A percentile compares a stretch with the other conserved stretches of the same genome.
Conservation (phyloP, 768 basidiomycete species). For the Phaeotremella fagi region DNA sequence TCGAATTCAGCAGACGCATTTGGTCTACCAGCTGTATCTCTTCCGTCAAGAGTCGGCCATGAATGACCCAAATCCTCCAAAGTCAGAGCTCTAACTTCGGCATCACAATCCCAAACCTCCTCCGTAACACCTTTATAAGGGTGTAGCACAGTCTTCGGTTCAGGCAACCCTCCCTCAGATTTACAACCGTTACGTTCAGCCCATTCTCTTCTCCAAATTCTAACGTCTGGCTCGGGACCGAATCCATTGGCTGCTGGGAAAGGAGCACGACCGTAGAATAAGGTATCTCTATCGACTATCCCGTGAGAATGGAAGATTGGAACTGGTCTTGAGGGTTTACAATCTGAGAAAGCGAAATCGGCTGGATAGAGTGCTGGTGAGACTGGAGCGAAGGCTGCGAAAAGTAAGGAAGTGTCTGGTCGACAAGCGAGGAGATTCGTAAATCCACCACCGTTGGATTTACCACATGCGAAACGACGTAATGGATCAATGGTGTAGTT, state of each 20-base stretch:
- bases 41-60: conserved; percentile 32
- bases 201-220: conserved; percentile 27
- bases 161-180: not conserved
- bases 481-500: conserved; percentile 22
- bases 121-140: conserved; percentile 19
- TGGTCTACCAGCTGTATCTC: conserved; percentile 25
- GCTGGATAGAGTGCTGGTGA: conserved; percentile 29
- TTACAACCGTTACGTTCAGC: conserved; percentile 28
- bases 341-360: conserved; percentile 21
- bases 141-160: conserved; percentile 3
- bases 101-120: conserved; percentile 16
- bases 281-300: conserved; percentile 23
- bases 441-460: conserved; percentile 41
- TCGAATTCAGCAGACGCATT: conserved; percentile 24
- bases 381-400: conserved; percentile 33
- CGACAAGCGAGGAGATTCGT: conserved; percentile 31
- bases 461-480: conserved; percentile 27
- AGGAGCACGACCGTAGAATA: conserved; percentile 18
- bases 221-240: conserved; percentile 17
- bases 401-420: conserved; percentile 22
- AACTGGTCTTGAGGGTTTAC: conserved; percentile 17
- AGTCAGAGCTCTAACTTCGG: conserved; percentile 20
- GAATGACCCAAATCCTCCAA: conserved; percentile 29
- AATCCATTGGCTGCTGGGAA: conserved; percentile 4
- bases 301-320: conserved; percentile 32